These are phyloP conservation scores for Trichoderma atroviride DNA, from an alignment of 2,329 filamentous ascomycete genomes.

Conservation along the genomic window DNA sequence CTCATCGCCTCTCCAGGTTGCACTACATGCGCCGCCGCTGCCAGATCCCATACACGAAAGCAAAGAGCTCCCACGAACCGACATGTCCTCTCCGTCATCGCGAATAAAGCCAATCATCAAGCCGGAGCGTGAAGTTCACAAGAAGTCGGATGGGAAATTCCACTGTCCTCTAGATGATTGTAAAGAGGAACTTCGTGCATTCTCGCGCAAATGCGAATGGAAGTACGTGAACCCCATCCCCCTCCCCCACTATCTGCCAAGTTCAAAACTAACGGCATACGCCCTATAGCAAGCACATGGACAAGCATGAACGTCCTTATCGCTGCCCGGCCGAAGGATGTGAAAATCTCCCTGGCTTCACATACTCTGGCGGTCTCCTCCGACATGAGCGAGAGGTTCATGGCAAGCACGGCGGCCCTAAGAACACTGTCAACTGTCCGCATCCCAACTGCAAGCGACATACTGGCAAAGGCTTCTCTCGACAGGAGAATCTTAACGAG, in stretches of 20 bases:
- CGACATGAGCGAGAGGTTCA: constrained; percentile 94
- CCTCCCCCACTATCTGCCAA: not conserved
- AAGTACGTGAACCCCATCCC: constrained; percentile 64
- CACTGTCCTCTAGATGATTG: constrained; percentile 74
- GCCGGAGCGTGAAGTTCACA: constrained; percentile 58
- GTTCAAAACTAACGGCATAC: constrained; percentile 37
- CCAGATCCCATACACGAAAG: constrained; percentile 40
- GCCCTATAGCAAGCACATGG: constrained; percentile 84
- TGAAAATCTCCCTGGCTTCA: constrained; percentile 91
- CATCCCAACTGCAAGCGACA: constrained; percentile 87
- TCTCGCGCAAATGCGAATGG: constrained; percentile 88
- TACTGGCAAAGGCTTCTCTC: constrained; percentile 84
- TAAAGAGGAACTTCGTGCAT: constrained; percentile 63
- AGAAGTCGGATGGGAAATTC: constrained; percentile 74
- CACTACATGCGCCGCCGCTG: constrained; percentile 38
- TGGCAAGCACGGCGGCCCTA: constrained; percentile 83
- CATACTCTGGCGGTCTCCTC: constrained; percentile 86
- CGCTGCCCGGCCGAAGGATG: constrained; percentile 81
- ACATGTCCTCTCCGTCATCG: constrained; percentile 39
- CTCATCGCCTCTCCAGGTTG: constrained; percentile 41
- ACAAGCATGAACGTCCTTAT: constrained; percentile 94
- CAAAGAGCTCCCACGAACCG: constrained; percentile 41
- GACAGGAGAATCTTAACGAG: constrained; percentile 92
- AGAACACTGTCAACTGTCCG: constrained; percentile 84
- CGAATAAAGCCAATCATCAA: constrained; percentile 60